Base-by-base conservation (phyloP, 169 alveolate genomes). In the Cystoisospora suis region DNA sequence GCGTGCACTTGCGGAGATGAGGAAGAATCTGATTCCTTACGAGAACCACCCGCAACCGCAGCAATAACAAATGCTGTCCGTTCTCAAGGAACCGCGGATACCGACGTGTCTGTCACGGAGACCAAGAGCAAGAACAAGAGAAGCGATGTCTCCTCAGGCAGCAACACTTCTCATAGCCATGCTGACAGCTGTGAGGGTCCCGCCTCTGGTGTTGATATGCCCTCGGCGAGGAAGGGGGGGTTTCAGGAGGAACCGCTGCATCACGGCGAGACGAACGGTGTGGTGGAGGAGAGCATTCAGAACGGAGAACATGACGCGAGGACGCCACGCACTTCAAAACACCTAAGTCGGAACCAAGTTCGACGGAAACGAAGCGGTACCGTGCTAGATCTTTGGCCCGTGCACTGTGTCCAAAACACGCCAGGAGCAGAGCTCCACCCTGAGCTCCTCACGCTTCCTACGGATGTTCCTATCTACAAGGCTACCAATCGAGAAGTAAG, bases 391-490 rank as follows among this genome's bases (percentile, higher is more conserved):
- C 87, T 87, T 27, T 87, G 91, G 91, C 91, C 91, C 0, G 42
- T 81, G 12, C 91, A 87, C 65, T 87, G 91, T 44, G 91, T 87
- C 53, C 87, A 87, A 75, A 40, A 38, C 80, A 72, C 87, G 59
- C 87, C 77, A 15, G 91, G 91, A 6, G 81, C 91, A 44, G 80
- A 47, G 79, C 61, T 87, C 27, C 91, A 87, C 40, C 65, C 75
- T 4, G 80, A 34, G 75, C 40, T 87, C 0, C 46, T 44, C 42
- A 36, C 86, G 46, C 45, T n/a, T 0, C 27, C 44, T 20, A 81
- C 81, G 56, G 91, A 87, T 49, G 42, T 87, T 36, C 42, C 46
- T 34, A 49, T 87, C 3, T 40, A n/a, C 70, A 87, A 87, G 46
- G 91, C 83, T 32, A 58, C 77, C 32, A 17, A 40, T 61, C 40